A percentile compares a stretch with the other conserved stretches of the same genome.
Evolutionary conservation across 1,139 yeast genomes (phyloP).

Genomic region (Debaryomyces singareniensis): DNA sequence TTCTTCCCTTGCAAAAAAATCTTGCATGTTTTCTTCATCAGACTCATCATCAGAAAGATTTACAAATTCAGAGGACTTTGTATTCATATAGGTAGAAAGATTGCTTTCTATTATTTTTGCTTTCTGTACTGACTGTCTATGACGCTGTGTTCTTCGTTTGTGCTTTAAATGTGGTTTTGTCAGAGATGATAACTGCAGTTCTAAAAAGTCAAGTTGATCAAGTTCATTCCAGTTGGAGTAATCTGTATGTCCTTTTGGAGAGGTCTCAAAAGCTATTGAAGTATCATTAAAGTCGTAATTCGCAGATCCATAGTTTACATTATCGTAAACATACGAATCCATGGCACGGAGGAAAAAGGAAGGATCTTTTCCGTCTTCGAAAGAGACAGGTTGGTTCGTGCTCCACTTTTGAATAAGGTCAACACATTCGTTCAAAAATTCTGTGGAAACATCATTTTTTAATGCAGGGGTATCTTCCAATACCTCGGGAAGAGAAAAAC

Average conservation of each 20-base stretch:
- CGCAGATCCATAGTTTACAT: slow-evolving; percentile 1
- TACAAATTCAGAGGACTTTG: slow-evolving; percentile 48
- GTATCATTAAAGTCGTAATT: slow-evolving; percentile 13
- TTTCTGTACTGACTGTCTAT: background rate
- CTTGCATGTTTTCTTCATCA: slow-evolving; percentile 49
- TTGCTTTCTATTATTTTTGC: slow-evolving; percentile 5
- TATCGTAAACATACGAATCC: slow-evolving; percentile 16
- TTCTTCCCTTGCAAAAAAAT: slow-evolving; percentile 56
- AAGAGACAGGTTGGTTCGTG: slow-evolving; percentile 22
- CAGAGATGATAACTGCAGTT: slow-evolving; percentile 11
- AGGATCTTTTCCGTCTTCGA: slow-evolving; percentile 41
- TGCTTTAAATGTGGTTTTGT: slow-evolving; percentile 14
- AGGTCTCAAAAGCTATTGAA: slow-evolving; percentile 27
- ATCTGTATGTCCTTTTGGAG: slow-evolving; percentile 11
- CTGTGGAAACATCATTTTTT: slow-evolving; percentile 13
- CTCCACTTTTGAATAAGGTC: slow-evolving; percentile 29
- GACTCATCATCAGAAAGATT: slow-evolving; percentile 63
- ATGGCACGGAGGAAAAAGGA: slow-evolving; percentile 23
- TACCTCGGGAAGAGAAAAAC: slow-evolving; percentile 34
- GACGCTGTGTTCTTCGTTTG: slow-evolving; percentile 1
- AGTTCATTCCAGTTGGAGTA: slow-evolving; percentile 19
- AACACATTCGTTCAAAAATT: slow-evolving; percentile 14
- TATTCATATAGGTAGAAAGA: slow-evolving; percentile 13
- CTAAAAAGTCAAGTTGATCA: slow-evolving; percentile 14
- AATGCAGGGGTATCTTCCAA: slow-evolving; percentile 28